Evolutionary conservation across 2,329 filamentous ascomycete species (phyloP), one percentile per base, ranked within the genome.

Genomic region (Diaporthe velutina): DNA sequence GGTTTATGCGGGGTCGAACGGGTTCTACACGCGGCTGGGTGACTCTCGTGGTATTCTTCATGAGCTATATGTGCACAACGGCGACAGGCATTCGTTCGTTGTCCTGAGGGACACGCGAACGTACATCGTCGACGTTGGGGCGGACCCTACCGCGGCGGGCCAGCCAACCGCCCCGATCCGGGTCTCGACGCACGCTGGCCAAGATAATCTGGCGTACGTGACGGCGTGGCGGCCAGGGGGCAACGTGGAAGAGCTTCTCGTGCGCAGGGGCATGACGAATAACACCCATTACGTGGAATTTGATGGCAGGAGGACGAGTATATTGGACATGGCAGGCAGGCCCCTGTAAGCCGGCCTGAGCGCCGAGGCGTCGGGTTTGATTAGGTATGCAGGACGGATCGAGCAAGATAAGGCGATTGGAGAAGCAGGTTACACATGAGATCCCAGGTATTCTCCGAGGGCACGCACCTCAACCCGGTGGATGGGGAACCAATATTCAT

Each of bases 271-370:
- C n/a, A 13, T 28, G 38, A 42, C 38, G 58, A 45, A 28, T 61
- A 19, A 5, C 12, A 12, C n/a, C 38, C 38, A 17, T 30, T 61
- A 40, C 58, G 58, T 61, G 58, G 58, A 42, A 15, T 42, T 42
- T 45, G 38, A 61, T 42, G 58, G 58, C 38, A 61, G 58, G 58
- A 61, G 58, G 35, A 45, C n/a, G 38, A 28, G 15, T 25, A 42
- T 61, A 61, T 15, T 28, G 38, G 6, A 7, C 19, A 40, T 45
- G 8, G 58, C 38, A 42, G 58, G 58, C 38, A 61, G 28, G 38
- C 38, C 38, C 58, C 38, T 7, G 58, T 38, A 9, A 9, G 38
- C n/a, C 19, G n/a, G 7, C 15, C 15, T 61, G 38, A 61, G 38
- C n/a, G n/a, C n/a, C 64, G 19, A 38, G 33, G 33, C 30, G 30